Evolutionary conservation across 495 filamentous ascomycete genomes (phyloP), one percentile per base, ranked within the genome.

Genomic region (Penicillium taxi): DNA sequence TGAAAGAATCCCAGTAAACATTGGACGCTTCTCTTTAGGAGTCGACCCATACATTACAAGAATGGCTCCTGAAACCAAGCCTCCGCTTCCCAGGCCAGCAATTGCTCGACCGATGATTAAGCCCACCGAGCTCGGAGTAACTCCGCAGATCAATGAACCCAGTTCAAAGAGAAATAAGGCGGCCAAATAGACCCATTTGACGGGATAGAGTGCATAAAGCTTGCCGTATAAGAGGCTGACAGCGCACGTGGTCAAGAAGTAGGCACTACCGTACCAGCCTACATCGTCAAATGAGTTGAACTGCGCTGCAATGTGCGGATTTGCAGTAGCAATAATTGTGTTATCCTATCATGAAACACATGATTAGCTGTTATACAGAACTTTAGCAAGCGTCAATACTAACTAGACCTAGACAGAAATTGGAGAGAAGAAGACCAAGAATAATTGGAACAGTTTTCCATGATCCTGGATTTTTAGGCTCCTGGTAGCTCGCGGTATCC

Each of bases 51-150:
- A n/a, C n/a, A n/a, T n/a, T n/a, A 75, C 41, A 41, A 72, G 65
- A 14, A 28, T 28, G 9, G 53, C 51, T 6, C 72, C 72, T 0
- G 61, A 63, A 26, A 69, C 66, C 21, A 73, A 42, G 39, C 41
- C 41, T 21, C 86, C 77, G 32, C 80, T 83, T 3, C 82, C 85
- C 26, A 87, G 38, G 9, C 85, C 85, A 19, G 82, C 79, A 32
- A 90, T 65, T 18, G 82, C 83, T 17, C 86, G 74, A 6, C 85
- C 85, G 41, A 85, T 53, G 46, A 90, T 89, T 20, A 91, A 67
- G 11, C 73, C 72, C 1, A 67, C 61, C 6, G 80, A 85, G 26
- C 57, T 81, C 1, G 81, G 78, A 2, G 85, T 79, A 2, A 74
- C 73, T 26, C 74, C 85, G 56, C 82, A 89, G 39, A 90, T 61